Evolutionary conservation across 257 asterid species (phyloP), one percentile per base, ranked within the genome.

Genomic region (Primulina tabacum): DNA sequence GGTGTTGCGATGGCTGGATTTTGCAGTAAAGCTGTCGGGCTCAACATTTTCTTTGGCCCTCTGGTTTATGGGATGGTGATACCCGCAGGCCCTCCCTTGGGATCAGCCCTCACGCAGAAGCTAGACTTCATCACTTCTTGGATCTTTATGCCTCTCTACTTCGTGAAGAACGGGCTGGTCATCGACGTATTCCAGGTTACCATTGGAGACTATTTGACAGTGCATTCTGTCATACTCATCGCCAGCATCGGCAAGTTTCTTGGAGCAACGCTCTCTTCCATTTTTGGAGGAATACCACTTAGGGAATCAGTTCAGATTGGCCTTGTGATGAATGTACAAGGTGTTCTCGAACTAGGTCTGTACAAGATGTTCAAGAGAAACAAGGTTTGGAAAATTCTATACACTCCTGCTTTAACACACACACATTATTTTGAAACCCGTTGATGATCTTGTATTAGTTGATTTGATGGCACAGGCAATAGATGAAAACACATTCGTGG

Each of bases 31-130:
- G 78, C 81, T 11, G 17, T 68, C 17, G 84, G 83, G 1, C 60
- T 80, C 5, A 20, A 73, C 37, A 16, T 73, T 43, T 68, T 65
- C 28, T 66, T 20, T 1, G 88, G 88, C 8, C 84, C 88, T 11
- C 14, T 83, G 43, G 0, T 81, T 47, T 69, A 57, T 9, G 86
- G 88, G 33, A 69, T 83, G 6, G 64, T 75, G 10, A 72, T 81
- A 60, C 86, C 86, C 1, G 81, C 78, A 1, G 88, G 88, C 55
- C 86, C 88, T n/a, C 88, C 86, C 2, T 33, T 83, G 37, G 88
- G 88, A 33, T 78, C 86, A 28, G 81, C 86, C 7, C 24, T 83
- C 8, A 69, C 81, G 43, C 82, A 83, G 75, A 83, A 81, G 79
- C 77, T 81, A 16, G 72, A 81, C 2, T 52, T 76, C 35, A 38